These are phyloP conservation scores for Zarea fungicola DNA, from an alignment of 2,329 filamentous ascomycete species.

Conservation along the genomic window DNA sequence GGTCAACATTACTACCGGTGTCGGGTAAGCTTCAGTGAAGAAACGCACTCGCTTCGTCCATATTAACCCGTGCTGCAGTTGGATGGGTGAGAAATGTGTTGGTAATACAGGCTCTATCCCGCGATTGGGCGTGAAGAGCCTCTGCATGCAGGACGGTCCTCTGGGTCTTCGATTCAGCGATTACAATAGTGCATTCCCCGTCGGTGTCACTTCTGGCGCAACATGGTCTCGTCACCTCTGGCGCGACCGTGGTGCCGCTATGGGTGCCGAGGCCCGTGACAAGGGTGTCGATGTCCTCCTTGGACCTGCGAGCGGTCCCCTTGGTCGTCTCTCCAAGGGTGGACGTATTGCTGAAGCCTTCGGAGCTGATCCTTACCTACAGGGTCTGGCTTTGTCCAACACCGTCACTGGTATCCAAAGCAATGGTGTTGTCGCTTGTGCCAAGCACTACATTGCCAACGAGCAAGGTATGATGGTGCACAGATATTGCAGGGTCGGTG, in stretches of 20 bases:
- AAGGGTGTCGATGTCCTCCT: constrained; percentile 76
- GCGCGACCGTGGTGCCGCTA: constrained; percentile 40
- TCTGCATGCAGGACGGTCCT: constrained; percentile 87
- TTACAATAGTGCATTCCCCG: constrained; percentile 75
- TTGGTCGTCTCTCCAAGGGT: constrained; percentile 41
- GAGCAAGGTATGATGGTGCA: constrained; percentile 50
- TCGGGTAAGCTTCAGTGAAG: constrained; percentile 54
- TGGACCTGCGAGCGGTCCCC: constrained; percentile 41
- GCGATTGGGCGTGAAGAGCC: constrained; percentile 60
- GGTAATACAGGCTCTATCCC: constrained; percentile 69
- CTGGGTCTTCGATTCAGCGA: constrained; percentile 73
- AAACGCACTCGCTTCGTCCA: not conserved
- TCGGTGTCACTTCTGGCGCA: constrained; percentile 74
- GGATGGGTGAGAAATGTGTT: constrained; percentile 63
- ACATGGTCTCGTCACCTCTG: constrained; percentile 73
- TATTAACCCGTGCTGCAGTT: constrained; percentile 22
- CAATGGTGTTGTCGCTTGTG: constrained; percentile 75
- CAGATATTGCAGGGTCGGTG: not conserved
- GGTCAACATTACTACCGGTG: constrained; percentile 90
- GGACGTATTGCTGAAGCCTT: constrained; percentile 62
- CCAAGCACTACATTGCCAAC: constrained; percentile 70
- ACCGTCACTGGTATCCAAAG: constrained; percentile 77
- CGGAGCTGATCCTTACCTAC: constrained; percentile 68
- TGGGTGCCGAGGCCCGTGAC: constrained; percentile 59
- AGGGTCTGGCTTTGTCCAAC: constrained; percentile 65